Conservation (phyloP, 1,284 basidiomycete species). For the Lignosus rhinocerotis region DNA sequence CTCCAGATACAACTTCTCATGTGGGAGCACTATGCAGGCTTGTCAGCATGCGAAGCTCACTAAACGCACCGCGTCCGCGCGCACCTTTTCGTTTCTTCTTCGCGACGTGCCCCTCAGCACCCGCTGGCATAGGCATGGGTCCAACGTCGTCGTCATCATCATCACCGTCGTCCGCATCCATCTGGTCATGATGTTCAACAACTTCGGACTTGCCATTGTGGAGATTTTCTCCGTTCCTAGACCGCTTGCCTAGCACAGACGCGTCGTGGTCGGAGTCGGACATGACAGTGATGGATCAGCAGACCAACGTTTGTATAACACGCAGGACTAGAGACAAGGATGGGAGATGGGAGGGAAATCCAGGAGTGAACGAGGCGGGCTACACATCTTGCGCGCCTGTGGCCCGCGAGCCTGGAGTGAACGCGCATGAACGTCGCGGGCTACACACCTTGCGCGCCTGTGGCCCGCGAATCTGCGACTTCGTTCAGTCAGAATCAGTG, state of each 20-base stretch:
- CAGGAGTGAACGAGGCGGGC: neutral
- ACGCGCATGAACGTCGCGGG: too few species aligned
- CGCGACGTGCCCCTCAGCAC: slow-evolving; percentile 32
- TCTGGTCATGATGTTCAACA: slow-evolving; percentile 17
- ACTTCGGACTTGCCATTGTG: slow-evolving; percentile 22
- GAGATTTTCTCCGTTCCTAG: slow-evolving; percentile 42
- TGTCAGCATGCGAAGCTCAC: neutral
- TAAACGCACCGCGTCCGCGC: slow-evolving; percentile 18
- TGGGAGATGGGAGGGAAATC: neutral
- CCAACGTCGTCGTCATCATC: slow-evolving; percentile 75
- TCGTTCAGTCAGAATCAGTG: too few species aligned
- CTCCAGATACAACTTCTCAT: slow-evolving; percentile 86
- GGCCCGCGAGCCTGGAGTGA: neutral
- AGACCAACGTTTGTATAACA: neutral
- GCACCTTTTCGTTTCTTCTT: slow-evolving; percentile 78
- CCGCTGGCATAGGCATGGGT: slow-evolving; percentile 71
- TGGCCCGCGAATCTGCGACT: too few species aligned
- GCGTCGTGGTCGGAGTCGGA: slow-evolving; percentile 41
- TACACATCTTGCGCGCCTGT: neutral
- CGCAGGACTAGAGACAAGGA: neutral
- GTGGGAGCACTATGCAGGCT: slow-evolving; percentile 56
- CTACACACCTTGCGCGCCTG: too few species aligned
- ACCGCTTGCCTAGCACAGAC: slow-evolving; percentile 65
- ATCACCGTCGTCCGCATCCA: slow-evolving; percentile 43
- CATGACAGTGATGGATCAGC: slow-evolving; percentile 28